Evolutionary conservation across 306 rosid species (phyloP), one percentile per base, ranked within the genome.

Genomic region (Malus domestica): DNA sequence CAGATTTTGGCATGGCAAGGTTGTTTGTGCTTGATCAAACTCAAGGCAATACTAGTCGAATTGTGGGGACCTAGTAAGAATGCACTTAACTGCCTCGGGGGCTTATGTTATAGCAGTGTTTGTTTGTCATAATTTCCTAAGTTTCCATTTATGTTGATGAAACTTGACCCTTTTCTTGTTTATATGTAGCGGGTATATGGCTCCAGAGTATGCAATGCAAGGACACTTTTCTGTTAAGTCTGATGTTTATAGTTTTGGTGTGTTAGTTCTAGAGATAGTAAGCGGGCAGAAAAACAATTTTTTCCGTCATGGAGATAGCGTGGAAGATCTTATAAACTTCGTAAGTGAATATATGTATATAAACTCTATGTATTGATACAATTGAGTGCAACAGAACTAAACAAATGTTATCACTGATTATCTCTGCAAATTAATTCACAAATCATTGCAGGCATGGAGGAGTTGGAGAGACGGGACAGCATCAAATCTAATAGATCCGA

Each of bases 1-100:
- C 45, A 29, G 62, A 51, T 70, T 70, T 70, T 49, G 61, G 74
- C 74, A 70, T 29, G 74, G 62, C 74, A 68, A 68, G 58, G 35
- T 44, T 68, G 38, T 44, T 68, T 0, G 22, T 42, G 35, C 72
- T 1, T 68, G 62, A 70, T 49, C 61, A 51, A 70, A 70, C 62
- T 3, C 45, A 51, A 70, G 62, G 74, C 25, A 70, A 70, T 51
- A 70, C 74, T 9, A 70, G 45, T 19, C 19, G 74, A 18, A 70
- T 70, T 51, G 62, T 70, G 16, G 74, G 62, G 62, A 70, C 45
- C 44, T 70, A 10, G 74, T 70, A 70, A 49, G 68, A 61, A 61
- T 10, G 59, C 14, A 44, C 59, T 38, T 10, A 9, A 66, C 29
- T 10, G 23, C 58, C 7, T 8, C 3, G 4, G 20, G 5, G 10